Conservation (phyloP, 345 rosid genomes). For the Populus davidiana region DNA sequence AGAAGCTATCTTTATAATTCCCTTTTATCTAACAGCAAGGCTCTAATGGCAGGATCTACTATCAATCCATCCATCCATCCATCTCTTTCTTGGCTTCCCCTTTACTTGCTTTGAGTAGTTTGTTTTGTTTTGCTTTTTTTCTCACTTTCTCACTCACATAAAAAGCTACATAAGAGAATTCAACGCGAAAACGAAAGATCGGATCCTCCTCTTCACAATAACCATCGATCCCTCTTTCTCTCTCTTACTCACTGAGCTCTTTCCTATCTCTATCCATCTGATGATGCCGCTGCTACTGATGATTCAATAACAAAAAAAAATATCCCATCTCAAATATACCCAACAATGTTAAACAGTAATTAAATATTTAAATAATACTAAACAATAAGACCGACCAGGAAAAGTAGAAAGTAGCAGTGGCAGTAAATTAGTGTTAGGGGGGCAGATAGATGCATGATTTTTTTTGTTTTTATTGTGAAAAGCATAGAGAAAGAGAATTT, state of each 20-base stretch:
- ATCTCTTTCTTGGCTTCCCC: background rate
- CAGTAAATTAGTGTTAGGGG: slow-evolving; percentile 5
- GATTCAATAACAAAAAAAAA: slow-evolving; percentile 8
- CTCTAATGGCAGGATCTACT: background rate
- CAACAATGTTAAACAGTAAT: slow-evolving; percentile 1
- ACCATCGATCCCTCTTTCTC: slow-evolving; percentile 11
- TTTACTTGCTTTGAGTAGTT: background rate
- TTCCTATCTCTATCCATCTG: slow-evolving; percentile 31
- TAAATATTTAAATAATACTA: background rate
- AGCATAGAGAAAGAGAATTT: slow-evolving; percentile 14
- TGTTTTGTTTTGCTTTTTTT: background rate
- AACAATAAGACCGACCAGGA: background rate
- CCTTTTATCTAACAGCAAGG: too few relatives aligned
- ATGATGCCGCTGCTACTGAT: background rate
- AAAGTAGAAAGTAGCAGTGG: background rate
- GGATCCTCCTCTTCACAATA: slow-evolving; percentile 41
- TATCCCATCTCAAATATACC: slow-evolving; percentile 13
- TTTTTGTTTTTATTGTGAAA: slow-evolving; percentile 6
- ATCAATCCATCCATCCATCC: background rate
- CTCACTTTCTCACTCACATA: slow-evolving; percentile 6
- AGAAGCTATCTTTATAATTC: too few relatives aligned
- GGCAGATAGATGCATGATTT: slow-evolving; percentile 5
- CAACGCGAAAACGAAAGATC: slow-evolving; percentile 45
- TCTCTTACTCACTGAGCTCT: background rate
- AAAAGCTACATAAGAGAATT: slow-evolving; percentile 26